These are phyloP conservation scores for Chloroidium sp. DNA, from an alignment of 163 green algal species.

Conservation along the genomic window DNA sequence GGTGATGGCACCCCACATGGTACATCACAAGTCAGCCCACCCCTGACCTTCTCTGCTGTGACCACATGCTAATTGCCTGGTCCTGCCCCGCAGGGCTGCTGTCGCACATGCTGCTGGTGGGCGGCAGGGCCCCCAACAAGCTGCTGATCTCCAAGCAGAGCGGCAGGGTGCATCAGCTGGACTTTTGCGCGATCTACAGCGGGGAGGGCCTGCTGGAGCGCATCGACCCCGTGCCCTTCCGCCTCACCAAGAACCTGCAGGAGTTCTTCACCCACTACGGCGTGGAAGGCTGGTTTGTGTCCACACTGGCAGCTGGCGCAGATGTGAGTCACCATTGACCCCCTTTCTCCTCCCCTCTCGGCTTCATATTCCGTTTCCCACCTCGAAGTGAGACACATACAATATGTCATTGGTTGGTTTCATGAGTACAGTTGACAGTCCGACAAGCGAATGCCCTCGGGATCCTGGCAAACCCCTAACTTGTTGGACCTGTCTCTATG, in stretches of 20 bases:
- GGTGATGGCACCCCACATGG: too few relatives aligned
- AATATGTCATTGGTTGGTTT: too few relatives aligned
- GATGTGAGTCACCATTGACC: slow-evolving; percentile 4
- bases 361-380: too few relatives aligned
- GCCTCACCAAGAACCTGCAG: slow-evolving; percentile 93
- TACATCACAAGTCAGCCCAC: too few relatives aligned
- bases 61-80: slow-evolving; percentile 2
- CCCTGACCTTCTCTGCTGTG: too few relatives aligned
- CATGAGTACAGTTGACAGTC: too few relatives aligned
- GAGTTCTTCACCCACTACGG: slow-evolving; percentile 89
- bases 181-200: slow-evolving; percentile 71
- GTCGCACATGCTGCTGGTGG: slow-evolving; percentile 78
- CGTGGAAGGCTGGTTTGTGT: slow-evolving; percentile 69
- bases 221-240: slow-evolving; percentile 87
- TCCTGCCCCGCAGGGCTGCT: slow-evolving; percentile 4
- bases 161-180: slow-evolving; percentile 76
- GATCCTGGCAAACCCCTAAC: too few relatives aligned
- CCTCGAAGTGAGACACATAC: too few relatives aligned
- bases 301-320: slow-evolving; percentile 46
- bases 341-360: background rate
- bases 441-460: too few relatives aligned
- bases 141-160: slow-evolving; percentile 80
- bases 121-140: slow-evolving; percentile 77
- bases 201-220: slow-evolving; percentile 61
- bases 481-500: too few relatives aligned